Percentiles rank a stretch among this genome's conserved stretches.
Evolutionary conservation across 106 monocot genomes (phyloP).

Genomic region (Dioscorea alata): DNA sequence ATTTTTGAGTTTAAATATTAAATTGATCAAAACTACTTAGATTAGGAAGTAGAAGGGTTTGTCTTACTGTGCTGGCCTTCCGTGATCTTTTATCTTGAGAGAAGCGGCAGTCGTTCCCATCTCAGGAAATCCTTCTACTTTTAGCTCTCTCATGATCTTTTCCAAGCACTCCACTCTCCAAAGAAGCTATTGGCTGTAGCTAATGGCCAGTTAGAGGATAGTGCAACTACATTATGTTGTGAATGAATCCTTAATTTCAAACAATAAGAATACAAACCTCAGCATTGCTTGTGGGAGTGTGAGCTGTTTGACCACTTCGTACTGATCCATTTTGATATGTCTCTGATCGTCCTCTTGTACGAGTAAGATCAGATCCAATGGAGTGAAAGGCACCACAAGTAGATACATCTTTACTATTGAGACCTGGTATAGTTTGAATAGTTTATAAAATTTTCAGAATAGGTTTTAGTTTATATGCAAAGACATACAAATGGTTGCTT

Average conservation of each 20-base stretch:
- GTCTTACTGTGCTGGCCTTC: slow-evolving; percentile 66
- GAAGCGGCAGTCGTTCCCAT: slow-evolving; percentile 29
- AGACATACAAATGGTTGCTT: too few relatives aligned
- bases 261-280: slow-evolving; percentile 20
- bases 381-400: slow-evolving; percentile 84
- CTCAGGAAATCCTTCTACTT: neutral
- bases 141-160: slow-evolving; percentile 15
- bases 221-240: neutral
- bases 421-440: slow-evolving; percentile 15
- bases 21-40: too few relatives aligned
- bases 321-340: slow-evolving; percentile 27
- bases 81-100: slow-evolving; percentile 62
- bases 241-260: neutral
- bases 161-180: slow-evolving; percentile 81
- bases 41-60: too few relatives aligned
- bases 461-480: too few relatives aligned
- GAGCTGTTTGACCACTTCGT: slow-evolving; percentile 21
- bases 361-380: slow-evolving; percentile 87
- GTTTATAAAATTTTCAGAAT: neutral
- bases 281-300: slow-evolving; percentile 64
- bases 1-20: too few relatives aligned
- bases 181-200: slow-evolving; percentile 62
- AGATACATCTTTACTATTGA: slow-evolving; percentile 45
- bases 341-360: slow-evolving; percentile 52
- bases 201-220: neutral